These are phyloP conservation scores for Colletotrichum spaethianum DNA, from an alignment of 2,329 filamentous ascomycete genomes.

Conservation along the genomic window DNA sequence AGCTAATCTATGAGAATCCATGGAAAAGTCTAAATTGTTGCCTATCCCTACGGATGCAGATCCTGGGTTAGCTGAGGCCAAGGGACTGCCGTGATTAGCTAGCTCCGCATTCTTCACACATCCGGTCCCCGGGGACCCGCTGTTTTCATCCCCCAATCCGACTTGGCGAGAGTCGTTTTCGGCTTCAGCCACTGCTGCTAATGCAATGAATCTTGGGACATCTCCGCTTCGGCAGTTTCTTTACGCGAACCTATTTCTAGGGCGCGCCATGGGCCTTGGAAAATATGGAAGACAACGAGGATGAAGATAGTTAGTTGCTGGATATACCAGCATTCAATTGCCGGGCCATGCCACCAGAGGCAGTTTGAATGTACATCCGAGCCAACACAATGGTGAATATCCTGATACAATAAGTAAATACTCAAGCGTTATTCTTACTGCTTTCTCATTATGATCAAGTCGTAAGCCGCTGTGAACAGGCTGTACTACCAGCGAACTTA, in stretches of 20 bases:
- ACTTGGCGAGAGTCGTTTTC: constrained; percentile 6
- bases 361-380: too few species aligned
- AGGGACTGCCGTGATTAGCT: constrained; percentile 14
- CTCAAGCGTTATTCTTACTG: too few species aligned
- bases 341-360: too few species aligned
- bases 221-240: not conserved
- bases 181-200: not conserved
- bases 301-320: not conserved
- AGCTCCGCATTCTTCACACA: not conserved
- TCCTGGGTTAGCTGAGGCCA: constrained; percentile 2
- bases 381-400: not conserved
- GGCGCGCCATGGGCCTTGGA: too few species aligned
- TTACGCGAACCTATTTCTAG: not conserved
- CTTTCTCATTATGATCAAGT: too few species aligned
- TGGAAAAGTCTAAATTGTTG: constrained; percentile 6
- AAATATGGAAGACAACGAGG: not conserved
- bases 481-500: too few species aligned
- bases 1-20: not conserved
- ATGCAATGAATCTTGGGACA: not conserved
- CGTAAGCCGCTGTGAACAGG: too few species aligned
- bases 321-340: not conserved
- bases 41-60: constrained; percentile 4
- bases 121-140: not conserved
- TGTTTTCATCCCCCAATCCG: constrained; percentile 1
- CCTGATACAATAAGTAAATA: too few species aligned